Conservation (phyloP, 1,139 yeast genomes). For the Sugiyamaella pinicola region DNA sequence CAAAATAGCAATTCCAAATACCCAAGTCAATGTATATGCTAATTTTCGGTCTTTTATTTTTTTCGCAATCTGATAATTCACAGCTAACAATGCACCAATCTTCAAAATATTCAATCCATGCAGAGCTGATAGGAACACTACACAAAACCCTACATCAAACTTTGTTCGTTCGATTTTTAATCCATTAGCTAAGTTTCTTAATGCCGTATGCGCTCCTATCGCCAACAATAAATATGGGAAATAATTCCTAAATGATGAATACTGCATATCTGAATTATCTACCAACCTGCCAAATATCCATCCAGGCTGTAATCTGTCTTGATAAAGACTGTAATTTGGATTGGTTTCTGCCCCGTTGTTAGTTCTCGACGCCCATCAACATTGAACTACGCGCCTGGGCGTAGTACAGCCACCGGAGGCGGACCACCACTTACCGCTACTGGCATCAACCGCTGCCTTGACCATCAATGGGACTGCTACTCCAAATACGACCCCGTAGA, state of each 20-base stretch:
- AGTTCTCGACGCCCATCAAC: neutral
- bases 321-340: conserved; percentile 70
- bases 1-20: conserved; percentile 70
- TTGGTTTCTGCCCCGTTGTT: conserved; percentile 48
- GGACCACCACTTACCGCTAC: conserved; percentile 46
- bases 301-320: conserved; percentile 73
- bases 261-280: conserved; percentile 87
- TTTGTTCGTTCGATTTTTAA: conserved; percentile 44
- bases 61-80: conserved; percentile 59
- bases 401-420: neutral
- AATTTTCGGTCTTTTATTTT: conserved; percentile 35
- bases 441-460: conserved; percentile 78
- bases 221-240: conserved; percentile 61
- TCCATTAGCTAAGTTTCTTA: conserved; percentile 46
- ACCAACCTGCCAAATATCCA: conserved; percentile 44
- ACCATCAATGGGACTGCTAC: conserved; percentile 80
- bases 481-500: conserved; percentile 64
- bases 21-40: conserved; percentile 56
- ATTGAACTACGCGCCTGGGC: neutral
- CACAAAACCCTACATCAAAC: conserved; percentile 75
- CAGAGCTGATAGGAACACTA: conserved; percentile 66
- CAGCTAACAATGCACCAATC: conserved; percentile 57
- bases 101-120: conserved; percentile 78
- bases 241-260: conserved; percentile 82
- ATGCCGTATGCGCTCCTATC: conserved; percentile 53